Conservation (phyloP, 202 grass and related monocot species). For the Saccharum hybrid region DNA sequence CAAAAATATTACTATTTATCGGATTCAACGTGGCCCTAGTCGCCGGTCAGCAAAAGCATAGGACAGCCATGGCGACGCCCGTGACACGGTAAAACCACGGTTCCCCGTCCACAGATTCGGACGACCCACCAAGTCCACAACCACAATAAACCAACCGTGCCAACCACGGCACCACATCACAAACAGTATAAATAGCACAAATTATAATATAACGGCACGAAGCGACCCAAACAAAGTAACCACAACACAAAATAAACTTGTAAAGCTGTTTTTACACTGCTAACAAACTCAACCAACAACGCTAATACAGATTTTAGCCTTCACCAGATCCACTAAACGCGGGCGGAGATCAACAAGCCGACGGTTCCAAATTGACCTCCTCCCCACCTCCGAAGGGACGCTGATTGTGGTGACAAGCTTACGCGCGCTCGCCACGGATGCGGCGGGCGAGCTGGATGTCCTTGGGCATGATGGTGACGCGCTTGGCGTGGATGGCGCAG, state of each 20-base stretch:
- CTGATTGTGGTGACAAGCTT: neutral
- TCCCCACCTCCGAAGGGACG: too few species aligned
- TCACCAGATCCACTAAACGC: neutral
- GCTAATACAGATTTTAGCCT: neutral
- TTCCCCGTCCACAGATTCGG: too few species aligned
- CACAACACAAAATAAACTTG: neutral
- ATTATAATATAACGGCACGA: neutral
- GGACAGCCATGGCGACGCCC: too few species aligned
- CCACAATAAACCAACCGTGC: neutral
- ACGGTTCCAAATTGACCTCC: neutral
- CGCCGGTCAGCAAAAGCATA: too few species aligned
- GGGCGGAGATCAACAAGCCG: neutral
- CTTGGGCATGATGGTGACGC: slow-evolving; percentile 85
- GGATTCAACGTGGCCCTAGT: too few species aligned
- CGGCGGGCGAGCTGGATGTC: slow-evolving; percentile 72
- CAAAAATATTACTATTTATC: too few species aligned
- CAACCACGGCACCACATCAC: neutral
- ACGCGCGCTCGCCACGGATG: slow-evolving; percentile 60
- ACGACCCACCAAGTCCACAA: too few species aligned
- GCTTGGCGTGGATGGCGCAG: slow-evolving; percentile 84
- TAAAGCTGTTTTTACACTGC: slow-evolving; percentile 3
- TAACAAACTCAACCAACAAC: neutral
- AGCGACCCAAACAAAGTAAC: neutral
- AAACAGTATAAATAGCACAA: too few species aligned
- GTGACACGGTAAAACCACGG: too few species aligned